Base-by-base conservation (phyloP, 257 asterid species). In the Plantago ovata region DNA sequence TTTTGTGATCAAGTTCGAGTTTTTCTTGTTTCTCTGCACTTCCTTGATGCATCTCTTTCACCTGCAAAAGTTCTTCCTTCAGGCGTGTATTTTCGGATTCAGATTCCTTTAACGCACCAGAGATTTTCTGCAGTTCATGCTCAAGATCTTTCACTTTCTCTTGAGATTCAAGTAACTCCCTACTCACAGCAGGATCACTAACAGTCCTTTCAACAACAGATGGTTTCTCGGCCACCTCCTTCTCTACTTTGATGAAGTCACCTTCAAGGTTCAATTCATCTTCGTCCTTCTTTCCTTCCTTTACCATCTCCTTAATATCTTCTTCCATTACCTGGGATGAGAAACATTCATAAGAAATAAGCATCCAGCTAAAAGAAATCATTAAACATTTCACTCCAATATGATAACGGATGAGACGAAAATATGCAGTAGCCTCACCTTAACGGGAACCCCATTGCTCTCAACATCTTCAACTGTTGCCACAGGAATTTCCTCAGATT, bases 171-270 rank as follows among this genome's bases (percentile, higher is more conserved):
- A 85, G 76, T 44, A 89, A 55, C 49, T 83, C 94, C 38, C 94
- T 71, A 18, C 75, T 53, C 13, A 73, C 22, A 55, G 79, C 76
- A 14, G 58, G 58, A 55, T 58, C 56, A 68, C 64, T 59, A 22
- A 67, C 39, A 28, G 58, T 58, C 9, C 40, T 77, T 43, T 61
- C 71, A 7, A 32, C 33, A 0, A 50, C 61, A 38, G 77, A 13
- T 41, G 76, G 61, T 49, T 67, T 66, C 55, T 65, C 72, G 13
- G 45, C 80, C 10, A 16, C 45, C 64, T 87, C 93, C 67, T 76
- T 92, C 75, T 88, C 97, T 22, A 92, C 95, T 78, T 88, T 92
- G 1, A 92, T 79, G 77, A 92, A 85, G 56, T 82, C 98, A 9
- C 94, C 94, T 28, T 92, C 96, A 15, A 83, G 64, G 45, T 59